phyloP scores from a whole-genome alignment of 164 flowering plant species.

The Macadamia tetraphylla region DNA sequence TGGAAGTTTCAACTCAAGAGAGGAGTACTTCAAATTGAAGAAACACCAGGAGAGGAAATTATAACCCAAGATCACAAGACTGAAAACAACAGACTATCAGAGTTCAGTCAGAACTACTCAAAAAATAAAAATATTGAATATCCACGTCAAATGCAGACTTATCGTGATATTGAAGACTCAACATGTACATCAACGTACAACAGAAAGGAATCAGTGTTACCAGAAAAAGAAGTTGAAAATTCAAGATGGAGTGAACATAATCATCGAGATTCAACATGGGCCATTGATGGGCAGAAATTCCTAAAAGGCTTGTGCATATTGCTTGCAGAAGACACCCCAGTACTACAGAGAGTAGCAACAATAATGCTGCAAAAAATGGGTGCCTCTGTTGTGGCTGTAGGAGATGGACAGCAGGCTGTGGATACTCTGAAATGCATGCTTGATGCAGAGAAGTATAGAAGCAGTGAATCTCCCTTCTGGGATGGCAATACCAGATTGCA shows the following conservation, averaged over 20 bases:
- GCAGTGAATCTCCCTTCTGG: conserved; percentile 13
- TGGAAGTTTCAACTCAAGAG: conserved; percentile 12
- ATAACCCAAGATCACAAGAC: conserved; percentile 15
- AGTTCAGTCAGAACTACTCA: conserved; percentile 19
- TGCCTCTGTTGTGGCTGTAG: conserved; percentile 68
- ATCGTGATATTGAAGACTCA: conserved; percentile 10
- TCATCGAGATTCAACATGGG: conserved; percentile 16
- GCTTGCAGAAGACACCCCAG: conserved; percentile 94
- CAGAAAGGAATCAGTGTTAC: conserved; percentile 12
- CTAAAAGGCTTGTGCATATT: conserved; percentile 73
- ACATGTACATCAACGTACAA: conserved; percentile 1
- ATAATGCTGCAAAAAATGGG: conserved; percentile 95
- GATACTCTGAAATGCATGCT: conserved; percentile 51
- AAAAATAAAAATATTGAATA: conserved; percentile 17
- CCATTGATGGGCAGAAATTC: conserved; percentile 32
- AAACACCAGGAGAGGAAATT: conserved; percentile 17
- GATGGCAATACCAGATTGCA: conserved; percentile 23
- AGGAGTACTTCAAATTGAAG: conserved; percentile 15
- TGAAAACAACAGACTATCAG: conserved; percentile 28
- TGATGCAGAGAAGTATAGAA: conserved; percentile 24
- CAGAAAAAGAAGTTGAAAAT: conserved; percentile 9
- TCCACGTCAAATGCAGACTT: conserved; percentile 5
- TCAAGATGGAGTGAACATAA: conserved; percentile 15
- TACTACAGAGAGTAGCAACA: conserved; percentile 86
- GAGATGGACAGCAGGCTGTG: conserved; percentile 93